Evolutionary conservation across 441 rosid species (phyloP), one percentile per base, ranked within the genome.

Genomic region (Gossypium schwendimanii): DNA sequence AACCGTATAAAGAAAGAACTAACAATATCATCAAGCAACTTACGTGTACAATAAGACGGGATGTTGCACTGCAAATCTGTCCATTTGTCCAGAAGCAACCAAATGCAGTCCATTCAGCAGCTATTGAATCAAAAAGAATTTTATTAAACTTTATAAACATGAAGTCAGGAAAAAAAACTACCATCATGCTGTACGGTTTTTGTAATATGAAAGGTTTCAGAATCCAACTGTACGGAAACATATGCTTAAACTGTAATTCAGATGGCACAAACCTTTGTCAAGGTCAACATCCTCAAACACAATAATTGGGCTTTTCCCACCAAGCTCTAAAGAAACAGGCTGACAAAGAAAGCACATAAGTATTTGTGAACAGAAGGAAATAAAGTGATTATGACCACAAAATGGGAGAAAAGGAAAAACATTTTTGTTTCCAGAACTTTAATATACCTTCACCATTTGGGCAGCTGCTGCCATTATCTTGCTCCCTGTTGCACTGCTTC

Each of bases 71-170:
- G 80, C 99, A 95, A 69, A 95, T 95, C 86, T 95, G 97, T 65
- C 99, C 98, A 88, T 91, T 93, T 45, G 98, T 95, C 94, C 97
- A 95, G 83, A 93, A 95, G 91, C 98, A 93, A 66, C 99, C 99
- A 80, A 95, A 91, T 66, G 79, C 71, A 52, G 91, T 84, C 99
- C 99, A 95, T 77, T 95, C 98, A 65, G 87, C 97, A 78, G 97
- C 99, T 95, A 79, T 77, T 69, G 33, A 67, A 80, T 81, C 70
- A 71, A 70, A 58, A 69, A 76, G 17, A 68, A 72, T 45, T 63
- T 9, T 23, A 33, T 60, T 31, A 44, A 76, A 20, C 59, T n/a
- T 20, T 3, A 61, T 8, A 63, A 67, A 59, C 41, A 57, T 31
- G n/a, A 17, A 57, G 21, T 65, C 17, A 6, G 28, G 33, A 8